Percentiles rank a stretch among this genome's conserved stretches.
These are phyloP conservation scores for Gnomoniopsis sp. DNA, from an alignment of 2,329 filamentous ascomycete genomes.

Conservation along the genomic window DNA sequence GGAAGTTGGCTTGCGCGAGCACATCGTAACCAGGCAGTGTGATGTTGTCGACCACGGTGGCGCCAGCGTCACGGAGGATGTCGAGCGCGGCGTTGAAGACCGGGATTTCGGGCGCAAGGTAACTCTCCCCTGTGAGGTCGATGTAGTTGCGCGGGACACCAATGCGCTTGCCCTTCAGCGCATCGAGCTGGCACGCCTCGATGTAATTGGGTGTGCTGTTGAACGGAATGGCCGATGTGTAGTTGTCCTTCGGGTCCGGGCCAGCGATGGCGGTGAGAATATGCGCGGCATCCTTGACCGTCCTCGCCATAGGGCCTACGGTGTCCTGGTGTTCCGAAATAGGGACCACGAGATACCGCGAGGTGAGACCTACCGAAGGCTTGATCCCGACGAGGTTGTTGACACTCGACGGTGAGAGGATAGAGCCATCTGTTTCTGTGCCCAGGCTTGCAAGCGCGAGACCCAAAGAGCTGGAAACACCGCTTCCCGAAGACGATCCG, in stretches of 20 bases:
- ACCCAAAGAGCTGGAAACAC: constrained; percentile 56
- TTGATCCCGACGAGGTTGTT: constrained; percentile 68
- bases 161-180: constrained; percentile 55
- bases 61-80: constrained; percentile 51
- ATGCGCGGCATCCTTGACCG: constrained; percentile 35
- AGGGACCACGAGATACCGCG: constrained; percentile 61
- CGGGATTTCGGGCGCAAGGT: background rate
- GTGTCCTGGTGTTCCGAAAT: constrained; percentile 64
- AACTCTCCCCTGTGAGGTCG: constrained; percentile 20
- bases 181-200: constrained; percentile 49
- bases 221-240: constrained; percentile 40
- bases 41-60: constrained; percentile 50
- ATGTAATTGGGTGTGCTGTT: constrained; percentile 55
- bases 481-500: constrained; percentile 60
- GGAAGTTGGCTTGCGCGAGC: constrained; percentile 32
- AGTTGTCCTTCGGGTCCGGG: constrained; percentile 49
- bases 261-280: constrained; percentile 35
- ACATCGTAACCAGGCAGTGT: constrained; percentile 48
- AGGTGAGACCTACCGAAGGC: constrained; percentile 60
- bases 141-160: constrained; percentile 61
- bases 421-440: constrained; percentile 63
- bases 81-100: constrained; percentile 49
- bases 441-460: constrained; percentile 58
- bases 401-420: constrained; percentile 48
- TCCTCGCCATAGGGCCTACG: constrained; percentile 62